A percentile compares a stretch with the other conserved stretches of the same genome.
These are phyloP conservation scores for Alternaria brassicae DNA, from an alignment of 2,329 filamentous ascomycete species.

Conservation along the genomic window DNA sequence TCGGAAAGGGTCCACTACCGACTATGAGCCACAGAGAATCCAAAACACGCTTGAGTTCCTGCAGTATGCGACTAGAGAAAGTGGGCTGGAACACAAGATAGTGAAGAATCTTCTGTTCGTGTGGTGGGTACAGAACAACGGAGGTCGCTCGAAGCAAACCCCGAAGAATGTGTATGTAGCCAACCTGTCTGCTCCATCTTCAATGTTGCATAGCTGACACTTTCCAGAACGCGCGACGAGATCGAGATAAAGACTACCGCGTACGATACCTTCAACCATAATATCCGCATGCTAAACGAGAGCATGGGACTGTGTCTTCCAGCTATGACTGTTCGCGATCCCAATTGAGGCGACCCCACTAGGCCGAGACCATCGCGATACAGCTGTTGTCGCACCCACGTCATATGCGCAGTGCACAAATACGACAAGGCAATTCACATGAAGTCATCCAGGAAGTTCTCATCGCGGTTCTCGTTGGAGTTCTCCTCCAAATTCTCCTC, in stretches of 20 bases:
- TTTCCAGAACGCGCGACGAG: constrained; percentile 33
- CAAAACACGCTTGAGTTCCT: constrained; percentile 75
- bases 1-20: constrained; percentile 40
- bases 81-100: constrained; percentile 74
- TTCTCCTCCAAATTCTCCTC: constrained; percentile 78
- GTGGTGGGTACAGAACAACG: constrained; percentile 55
- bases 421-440: constrained; percentile 28
- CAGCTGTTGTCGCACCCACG: constrained; percentile 11
- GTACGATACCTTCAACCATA: constrained; percentile 71
- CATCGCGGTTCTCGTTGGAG: constrained; percentile 84
- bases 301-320: constrained; percentile 69
- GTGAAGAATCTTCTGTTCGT: constrained; percentile 70
- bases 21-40: constrained; percentile 56
- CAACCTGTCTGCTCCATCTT: neutral
- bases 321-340: constrained; percentile 40
- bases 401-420: constrained; percentile 7
- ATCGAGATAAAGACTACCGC: constrained; percentile 47
- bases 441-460: constrained; percentile 88
- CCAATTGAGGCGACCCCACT: constrained; percentile 20
- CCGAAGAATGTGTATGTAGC: constrained; percentile 29
- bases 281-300: constrained; percentile 75
- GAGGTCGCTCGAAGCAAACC: constrained; percentile 38
- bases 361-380: constrained; percentile 12
- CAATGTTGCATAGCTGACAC: neutral
- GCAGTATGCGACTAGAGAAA: constrained; percentile 66